phyloP scores from a whole-genome alignment of 495 filamentous ascomycete genomes.

The Clohesyomyces aquaticus region DNA sequence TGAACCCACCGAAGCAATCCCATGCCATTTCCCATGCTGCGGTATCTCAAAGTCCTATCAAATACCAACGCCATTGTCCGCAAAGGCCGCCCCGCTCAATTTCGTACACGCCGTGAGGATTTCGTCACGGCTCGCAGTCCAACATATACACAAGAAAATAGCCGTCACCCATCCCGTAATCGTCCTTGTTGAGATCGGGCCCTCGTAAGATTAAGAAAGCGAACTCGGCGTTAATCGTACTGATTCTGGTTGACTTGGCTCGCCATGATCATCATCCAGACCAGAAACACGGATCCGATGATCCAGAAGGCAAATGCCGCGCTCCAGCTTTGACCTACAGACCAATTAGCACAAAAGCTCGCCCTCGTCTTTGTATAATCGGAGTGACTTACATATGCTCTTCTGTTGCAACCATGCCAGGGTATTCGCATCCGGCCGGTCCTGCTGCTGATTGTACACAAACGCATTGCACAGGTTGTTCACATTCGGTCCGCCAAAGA shows the following conservation, averaged over 20 bases:
- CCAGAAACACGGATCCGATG: conserved; percentile 78
- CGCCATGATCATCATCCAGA: conserved; percentile 95
- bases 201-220: too few species aligned
- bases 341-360: conserved; percentile 7
- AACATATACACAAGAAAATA: conserved; percentile 8
- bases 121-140: not conserved
- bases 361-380: not conserved
- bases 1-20: conserved; percentile 2
- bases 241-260: conserved; percentile 79
- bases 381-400: conserved; percentile 71
- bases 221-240: conserved; percentile 50
- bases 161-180: not conserved
- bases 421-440: conserved; percentile 69
- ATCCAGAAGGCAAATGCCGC: conserved; percentile 71
- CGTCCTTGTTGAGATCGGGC: not conserved
- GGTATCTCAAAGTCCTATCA: not conserved
- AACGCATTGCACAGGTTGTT: conserved; percentile 78
- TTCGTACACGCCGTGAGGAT: conserved; percentile 14
- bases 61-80: conserved; percentile 1
- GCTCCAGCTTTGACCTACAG: conserved; percentile 59
- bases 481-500: conserved; percentile 79
- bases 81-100: not conserved
- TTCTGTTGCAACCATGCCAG: conserved; percentile 86
- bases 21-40: conserved; percentile 1
- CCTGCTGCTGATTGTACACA: conserved; percentile 60